These are phyloP conservation scores for Astragalus glycyphyllos DNA, from an alignment of 306 rosid genomes.

Conservation along the genomic window DNA sequence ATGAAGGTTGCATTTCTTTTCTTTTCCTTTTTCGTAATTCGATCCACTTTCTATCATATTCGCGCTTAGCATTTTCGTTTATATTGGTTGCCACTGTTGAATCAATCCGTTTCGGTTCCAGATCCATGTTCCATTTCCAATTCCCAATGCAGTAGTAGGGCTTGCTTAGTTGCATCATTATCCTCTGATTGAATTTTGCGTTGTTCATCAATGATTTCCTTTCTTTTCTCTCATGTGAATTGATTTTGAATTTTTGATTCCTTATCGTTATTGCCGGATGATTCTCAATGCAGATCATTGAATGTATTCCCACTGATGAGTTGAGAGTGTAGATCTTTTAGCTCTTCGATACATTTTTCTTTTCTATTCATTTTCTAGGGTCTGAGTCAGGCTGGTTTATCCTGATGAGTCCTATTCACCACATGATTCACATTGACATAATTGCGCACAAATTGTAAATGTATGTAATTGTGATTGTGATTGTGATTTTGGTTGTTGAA, in stretches of 20 bases:
- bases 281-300: slow-evolving; percentile 54
- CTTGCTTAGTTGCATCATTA: slow-evolving; percentile 21
- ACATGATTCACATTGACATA: not conserved
- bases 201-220: slow-evolving; percentile 39
- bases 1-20: slow-evolving; percentile 67
- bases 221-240: slow-evolving; percentile 47
- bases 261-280: slow-evolving; percentile 23
- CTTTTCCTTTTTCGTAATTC: slow-evolving; percentile 21
- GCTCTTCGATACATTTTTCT: not conserved
- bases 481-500: slow-evolving; percentile 46
- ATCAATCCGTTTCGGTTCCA: slow-evolving; percentile 48
- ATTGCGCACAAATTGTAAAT: slow-evolving; percentile 1
- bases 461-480: slow-evolving; percentile 19
- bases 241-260: slow-evolving; percentile 41
- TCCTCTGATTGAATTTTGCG: slow-evolving; percentile 33
- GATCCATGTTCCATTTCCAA: slow-evolving; percentile 57
- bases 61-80: slow-evolving; percentile 29
- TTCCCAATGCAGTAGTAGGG: slow-evolving; percentile 26
- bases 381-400: slow-evolving; percentile 2
- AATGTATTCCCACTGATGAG: slow-evolving; percentile 30
- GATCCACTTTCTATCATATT: slow-evolving; percentile 37
- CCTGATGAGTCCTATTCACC: slow-evolving; percentile 3
- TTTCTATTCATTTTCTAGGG: not conserved
- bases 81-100: slow-evolving; percentile 25
- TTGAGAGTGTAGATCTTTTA: slow-evolving; percentile 51